Percentiles rank a stretch among this genome's conserved stretches.
Evolutionary conservation across 2,329 filamentous ascomycete species (phyloP).

Genomic region (Venturia pyrina): DNA sequence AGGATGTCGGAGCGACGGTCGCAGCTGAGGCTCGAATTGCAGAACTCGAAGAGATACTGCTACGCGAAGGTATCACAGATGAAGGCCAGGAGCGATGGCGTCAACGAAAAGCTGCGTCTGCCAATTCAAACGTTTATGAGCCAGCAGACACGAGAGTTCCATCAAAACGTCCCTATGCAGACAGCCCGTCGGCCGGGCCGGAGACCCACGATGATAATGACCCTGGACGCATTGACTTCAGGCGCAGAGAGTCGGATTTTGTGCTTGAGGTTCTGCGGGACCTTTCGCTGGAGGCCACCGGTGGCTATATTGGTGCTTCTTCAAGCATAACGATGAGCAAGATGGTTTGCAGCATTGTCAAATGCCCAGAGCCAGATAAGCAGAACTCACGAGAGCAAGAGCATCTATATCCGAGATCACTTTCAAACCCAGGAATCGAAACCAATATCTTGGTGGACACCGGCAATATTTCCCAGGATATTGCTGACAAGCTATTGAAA

Average conservation of each 20-base stretch:
- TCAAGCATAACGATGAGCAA: conserved; percentile 19
- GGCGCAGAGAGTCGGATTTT: background rate
- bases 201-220: background rate
- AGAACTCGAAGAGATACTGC: no score
- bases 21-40: no score
- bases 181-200: no score
- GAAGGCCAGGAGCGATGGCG: no score
- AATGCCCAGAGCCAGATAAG: conserved; percentile 13
- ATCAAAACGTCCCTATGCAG: no score
- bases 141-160: no score
- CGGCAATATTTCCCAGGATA: conserved; percentile 9
- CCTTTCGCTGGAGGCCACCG: conserved; percentile 17
- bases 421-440: background rate
- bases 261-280: conserved; percentile 16
- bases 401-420: conserved; percentile 8
- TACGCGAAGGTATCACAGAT: no score
- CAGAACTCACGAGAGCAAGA: background rate
- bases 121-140: no score
- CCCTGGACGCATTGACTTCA: background rate
- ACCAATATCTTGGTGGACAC: background rate
- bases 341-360: conserved; percentile 17
- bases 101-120: no score
- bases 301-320: conserved; percentile 18
- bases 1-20: no score
- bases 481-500: conserved; percentile 18